Base-by-base conservation (phyloP, 2,329 filamentous ascomycete species). In the Orbilia oligospora region DNA sequence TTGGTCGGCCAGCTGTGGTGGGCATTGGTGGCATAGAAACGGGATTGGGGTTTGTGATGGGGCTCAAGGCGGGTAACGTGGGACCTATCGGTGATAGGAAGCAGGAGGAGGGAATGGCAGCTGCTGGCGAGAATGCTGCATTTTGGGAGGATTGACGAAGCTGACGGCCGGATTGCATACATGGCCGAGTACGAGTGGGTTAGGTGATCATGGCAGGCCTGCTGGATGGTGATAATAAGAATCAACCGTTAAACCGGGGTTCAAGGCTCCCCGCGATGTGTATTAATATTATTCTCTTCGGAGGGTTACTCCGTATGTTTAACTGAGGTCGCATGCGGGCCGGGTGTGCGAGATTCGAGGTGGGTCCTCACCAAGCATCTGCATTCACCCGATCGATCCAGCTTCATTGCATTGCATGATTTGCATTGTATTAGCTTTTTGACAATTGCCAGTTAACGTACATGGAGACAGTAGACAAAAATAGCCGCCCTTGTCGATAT, bases 91-190 rank as follows among this genome's bases (percentile, higher is more conserved):
- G 56, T 44, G 56, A 24, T 41, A 12, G 56, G 36, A 33, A 61
- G 36, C 20, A 44, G 5, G 36, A 44, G 5, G 56, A 44, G 20
- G 20, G 53, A 58, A 27, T 44, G 24, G 61, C 46, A 71, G 18
- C 27, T 22, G 53, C 63, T n/a, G n/a, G n/a, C 51, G 63, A 78
- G 46, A 6, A 78, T 20, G 68, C 58, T 49, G 64, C 75, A 78
- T 72, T 72, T 78, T 27, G 75, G 68, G 36, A 78, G 66, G 18
- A 65, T 55, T 41, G 38, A 20, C 16, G 44, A 30, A 30, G 63
- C 33, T 38, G 68, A 69, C 63, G 51, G 75, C 63, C 64, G 71
- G 44, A 68, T 48, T 69, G 72, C 3, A 49, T 72, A 78, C 75
- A 78, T 78, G 68, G 53, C 75, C 53, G 64, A 48, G 30, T 49